Evolutionary conservation across 768 basidiomycete genomes (phyloP), one percentile per base, ranked within the genome.

Genomic region (Dentipellis fragilis): DNA sequence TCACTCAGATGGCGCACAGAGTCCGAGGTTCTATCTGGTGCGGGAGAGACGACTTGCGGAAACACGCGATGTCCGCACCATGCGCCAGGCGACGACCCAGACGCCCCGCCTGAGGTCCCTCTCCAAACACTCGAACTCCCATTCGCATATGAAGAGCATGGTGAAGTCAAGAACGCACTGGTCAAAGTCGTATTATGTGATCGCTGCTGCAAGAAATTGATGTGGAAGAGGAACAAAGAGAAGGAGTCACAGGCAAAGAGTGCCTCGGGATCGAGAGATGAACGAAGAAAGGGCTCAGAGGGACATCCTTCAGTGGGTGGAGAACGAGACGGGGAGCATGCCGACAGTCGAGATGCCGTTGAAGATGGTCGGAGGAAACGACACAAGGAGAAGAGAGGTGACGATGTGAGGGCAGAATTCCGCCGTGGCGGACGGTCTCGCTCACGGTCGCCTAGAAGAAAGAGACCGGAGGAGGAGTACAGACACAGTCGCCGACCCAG

Each of bases 1-100:
- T 83, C 93, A 0, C 77, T 98, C 4, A 85, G 95, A 12, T 98
- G 95, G 95, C 77, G 95, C 36, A 93, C 93, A 0, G 93, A 96
- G 65, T 73, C 77, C 2, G 95, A 98, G 69, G 93, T 97, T 12
- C 72, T 98, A 2, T 79, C 81, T 0, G 89, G 89, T 21, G 80
- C 83, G 2, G 95, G 93, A 2, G 90, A 96, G 67, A 79, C 80
- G 3, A 89, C 90, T 0, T 98, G 95, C 64, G 94, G 81, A 1
- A 94, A 94, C 59, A 81, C 90, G 19, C 88, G 93, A 21, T 98
- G 95, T 65, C 70, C 75, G 51, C 77, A 93, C 59, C 71, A 75
- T 51, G 66, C 72, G 0, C 61, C 65, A 40, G 63, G 64, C 54
- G 60, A 59, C 12, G 57, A 63, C 29, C 51, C 62, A 60, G 52